A percentile compares a stretch with the other conserved stretches of the same genome.
Evolutionary conservation across 352 stramenopile genomes (phyloP).

Genomic region (Hyaloperonospora brassicae): DNA sequence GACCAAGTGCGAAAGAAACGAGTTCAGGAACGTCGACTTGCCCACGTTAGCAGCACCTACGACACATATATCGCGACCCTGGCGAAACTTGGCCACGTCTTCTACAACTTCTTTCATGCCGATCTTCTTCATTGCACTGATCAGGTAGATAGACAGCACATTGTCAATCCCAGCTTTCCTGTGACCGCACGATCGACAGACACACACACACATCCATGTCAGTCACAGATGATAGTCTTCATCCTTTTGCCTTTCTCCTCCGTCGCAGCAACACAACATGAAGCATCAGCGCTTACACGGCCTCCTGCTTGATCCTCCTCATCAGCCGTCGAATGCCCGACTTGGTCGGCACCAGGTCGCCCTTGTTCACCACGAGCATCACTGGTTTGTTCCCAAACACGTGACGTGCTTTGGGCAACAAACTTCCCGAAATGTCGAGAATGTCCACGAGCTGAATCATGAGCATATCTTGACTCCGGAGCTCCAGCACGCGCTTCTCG

Average conservation of each 20-base stretch:
- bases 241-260: neutral
- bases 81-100: slow-evolving; percentile 64
- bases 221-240: too few relatives aligned
- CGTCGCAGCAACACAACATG: neutral
- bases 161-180: slow-evolving; percentile 70
- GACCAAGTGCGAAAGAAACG: slow-evolving; percentile 75
- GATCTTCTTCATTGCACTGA: slow-evolving; percentile 79
- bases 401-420: slow-evolving; percentile 79
- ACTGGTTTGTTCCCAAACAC: slow-evolving; percentile 87
- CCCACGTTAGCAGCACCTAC: slow-evolving; percentile 88
- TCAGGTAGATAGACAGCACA: slow-evolving; percentile 66
- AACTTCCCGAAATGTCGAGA: slow-evolving; percentile 84
- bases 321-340: slow-evolving; percentile 76
- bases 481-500: slow-evolving; percentile 77
- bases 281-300: slow-evolving; percentile 36
- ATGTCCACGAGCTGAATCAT: slow-evolving; percentile 90
- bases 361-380: slow-evolving; percentile 88
- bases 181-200: neutral
- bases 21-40: slow-evolving; percentile 91
- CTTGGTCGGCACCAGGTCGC: slow-evolving; percentile 81
- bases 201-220: too few relatives aligned
- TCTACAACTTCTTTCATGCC: slow-evolving; percentile 84
- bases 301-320: slow-evolving; percentile 67
- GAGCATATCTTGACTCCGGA: slow-evolving; percentile 82
- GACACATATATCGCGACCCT: slow-evolving; percentile 85